Conservation (phyloP, 768 basidiomycete genomes). For the Phanerochaete carnosa region DNA sequence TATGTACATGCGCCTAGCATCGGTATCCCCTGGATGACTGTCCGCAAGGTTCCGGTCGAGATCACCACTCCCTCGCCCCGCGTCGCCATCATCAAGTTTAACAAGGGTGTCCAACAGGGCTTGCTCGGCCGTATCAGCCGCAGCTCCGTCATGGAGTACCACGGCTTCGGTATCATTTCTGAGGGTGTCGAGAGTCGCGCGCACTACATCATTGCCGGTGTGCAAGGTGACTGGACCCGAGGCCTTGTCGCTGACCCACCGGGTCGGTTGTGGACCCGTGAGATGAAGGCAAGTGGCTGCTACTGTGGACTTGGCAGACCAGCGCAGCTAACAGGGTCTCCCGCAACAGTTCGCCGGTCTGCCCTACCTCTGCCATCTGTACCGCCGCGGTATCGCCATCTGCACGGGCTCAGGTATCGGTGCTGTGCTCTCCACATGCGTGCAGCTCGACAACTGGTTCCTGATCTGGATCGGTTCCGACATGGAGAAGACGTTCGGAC, state of each 20-base stretch:
- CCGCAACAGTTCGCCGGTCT: slow-evolving; percentile 68
- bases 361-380: slow-evolving; percentile 76
- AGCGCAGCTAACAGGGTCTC: background rate
- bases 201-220: slow-evolving; percentile 80
- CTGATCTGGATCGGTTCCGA: slow-evolving; percentile 81
- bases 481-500: slow-evolving; percentile 81
- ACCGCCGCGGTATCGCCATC: slow-evolving; percentile 74
- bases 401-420: slow-evolving; percentile 84
- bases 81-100: slow-evolving; percentile 74
- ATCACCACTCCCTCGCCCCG: slow-evolving; percentile 77
- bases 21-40: slow-evolving; percentile 70
- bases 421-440: slow-evolving; percentile 71
- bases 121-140: slow-evolving; percentile 72
- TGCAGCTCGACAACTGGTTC: slow-evolving; percentile 73
- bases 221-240: slow-evolving; percentile 73
- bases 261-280: slow-evolving; percentile 71
- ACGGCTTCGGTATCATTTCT: slow-evolving; percentile 77
- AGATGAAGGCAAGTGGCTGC: slow-evolving; percentile 56
- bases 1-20: slow-evolving; percentile 43
- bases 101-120: slow-evolving; percentile 83
- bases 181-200: slow-evolving; percentile 70
- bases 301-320: background rate
- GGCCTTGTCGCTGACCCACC: slow-evolving; percentile 69
- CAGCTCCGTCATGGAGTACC: slow-evolving; percentile 73
- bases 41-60: slow-evolving; percentile 68